Percentiles rank a stretch among this genome's conserved stretches.
These are phyloP conservation scores for Tympanopsis confertula DNA, from an alignment of 2,329 filamentous ascomycete species.

Conservation along the genomic window DNA sequence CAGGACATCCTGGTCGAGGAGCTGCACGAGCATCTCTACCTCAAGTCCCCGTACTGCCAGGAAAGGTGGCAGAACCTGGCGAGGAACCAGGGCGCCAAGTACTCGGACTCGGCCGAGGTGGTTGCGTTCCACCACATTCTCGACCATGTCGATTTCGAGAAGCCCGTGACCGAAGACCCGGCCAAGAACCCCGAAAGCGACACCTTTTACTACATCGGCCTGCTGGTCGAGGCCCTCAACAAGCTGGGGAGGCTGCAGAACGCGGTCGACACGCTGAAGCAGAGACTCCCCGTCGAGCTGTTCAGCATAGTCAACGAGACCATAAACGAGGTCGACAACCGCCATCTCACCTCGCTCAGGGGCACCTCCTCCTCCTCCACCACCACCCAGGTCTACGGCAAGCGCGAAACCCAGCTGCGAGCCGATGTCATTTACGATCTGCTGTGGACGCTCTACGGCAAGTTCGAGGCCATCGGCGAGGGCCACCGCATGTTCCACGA, in stretches of 20 bases:
- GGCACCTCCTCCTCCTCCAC: constrained; percentile 40
- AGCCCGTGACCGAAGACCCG: constrained; percentile 67
- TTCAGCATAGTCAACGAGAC: constrained; percentile 92
- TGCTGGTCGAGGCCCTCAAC: constrained; percentile 81
- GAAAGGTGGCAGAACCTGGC: constrained; percentile 81
- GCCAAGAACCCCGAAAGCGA: constrained; percentile 90
- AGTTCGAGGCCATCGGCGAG: constrained; percentile 94
- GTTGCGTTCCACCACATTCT: constrained; percentile 39
- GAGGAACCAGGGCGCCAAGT: constrained; percentile 8
- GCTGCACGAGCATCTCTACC: constrained; percentile 88
- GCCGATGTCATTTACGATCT: constrained; percentile 83
- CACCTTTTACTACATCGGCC: constrained; percentile 82
- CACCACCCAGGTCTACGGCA: constrained; percentile 48
- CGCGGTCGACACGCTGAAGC: constrained; percentile 81
- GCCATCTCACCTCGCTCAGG: constrained; percentile 81
- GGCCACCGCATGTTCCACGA: constrained; percentile 90
- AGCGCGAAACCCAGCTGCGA: constrained; percentile 63
- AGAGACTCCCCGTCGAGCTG: constrained; percentile 86
- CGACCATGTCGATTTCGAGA: constrained; percentile 48
- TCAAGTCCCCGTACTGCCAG: constrained; percentile 95
- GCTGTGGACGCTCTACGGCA: constrained; percentile 83
- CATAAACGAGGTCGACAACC: constrained; percentile 83
- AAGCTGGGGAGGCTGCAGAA: constrained; percentile 77
- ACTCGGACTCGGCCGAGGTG: constrained; percentile 38
- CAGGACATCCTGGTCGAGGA: constrained; percentile 97